Evolutionary conservation across 306 rosid species (phyloP), one percentile per base, ranked within the genome.

Genomic region (Oxytropis ochrocephala): DNA sequence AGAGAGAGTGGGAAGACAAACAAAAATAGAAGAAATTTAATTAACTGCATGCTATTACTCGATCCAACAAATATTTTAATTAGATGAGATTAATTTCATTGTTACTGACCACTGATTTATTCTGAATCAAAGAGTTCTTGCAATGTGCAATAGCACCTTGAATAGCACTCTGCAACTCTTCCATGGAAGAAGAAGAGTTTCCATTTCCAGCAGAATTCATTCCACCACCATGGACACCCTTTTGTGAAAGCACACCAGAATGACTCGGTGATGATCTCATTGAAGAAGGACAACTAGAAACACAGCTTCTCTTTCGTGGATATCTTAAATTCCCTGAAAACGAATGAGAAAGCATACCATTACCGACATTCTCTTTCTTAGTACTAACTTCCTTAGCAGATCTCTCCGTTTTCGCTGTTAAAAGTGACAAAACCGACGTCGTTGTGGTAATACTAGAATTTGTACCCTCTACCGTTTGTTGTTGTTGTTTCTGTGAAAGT

Each of bases 141-240:
- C 98, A 94, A 82, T 94, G 97, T 13, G 98, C 90, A 48, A 94
- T 94, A 4, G 98, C 98, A 33, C 98, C 94, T 84, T 90, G 98
- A 57, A 94, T 94, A 4, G 98, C 98, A 70, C 86, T 90, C 82
- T 94, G 98, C 69, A 94, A 79, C 79, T 94, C 99, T 76, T 94
- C 99, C 91, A 85, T 87, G 0, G 98, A 87, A 9, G 96, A 87
- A 47, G 77, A 88, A 50, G 75, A 32, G 63, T 83, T 87, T 14
- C 75, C 64, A 33, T 35, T 27, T 14, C 77, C 70, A 33, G 13
- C 70, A 33, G 13, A 21, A 8, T 55, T 33, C 21, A 70, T 62
- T 4, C 7, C 7, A 5, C 46, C 46, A 1, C 3, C 12, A 41
- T 12, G 42, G 62, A 16, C 68, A 0, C 66, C 66, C 6, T 41